Base-by-base conservation (phyloP, 352 stramenopile genomes). In the Phytopythium litorale region DNA sequence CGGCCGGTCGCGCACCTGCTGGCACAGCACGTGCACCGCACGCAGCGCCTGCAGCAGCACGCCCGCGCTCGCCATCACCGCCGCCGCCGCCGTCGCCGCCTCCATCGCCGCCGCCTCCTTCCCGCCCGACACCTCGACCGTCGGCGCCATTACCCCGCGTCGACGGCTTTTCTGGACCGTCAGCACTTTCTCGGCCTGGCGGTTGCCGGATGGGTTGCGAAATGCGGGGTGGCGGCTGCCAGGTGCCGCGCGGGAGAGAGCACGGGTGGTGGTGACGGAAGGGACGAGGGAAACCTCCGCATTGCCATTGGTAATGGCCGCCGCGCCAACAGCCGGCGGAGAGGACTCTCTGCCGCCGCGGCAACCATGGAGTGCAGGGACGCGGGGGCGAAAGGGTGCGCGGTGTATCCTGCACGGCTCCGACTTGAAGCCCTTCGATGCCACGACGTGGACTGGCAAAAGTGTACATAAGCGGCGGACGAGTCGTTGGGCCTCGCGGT, bases 1-100 rank as follows among this genome's bases (percentile, higher is more conserved):
- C 58, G 76, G 75, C 0, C 77, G 75, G 57, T 87, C 77, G 2
- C 75, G 71, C 18, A 77, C 60, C 23, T 77, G 66, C 28, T 82
- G 65, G 40, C 75, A 84, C 15, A 82, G 75, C 21, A 57, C 62
- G 59, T 74, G 78, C 48, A 83, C 65, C 11, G 54, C 56, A 51
- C 68, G 73, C 33, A 87, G 57, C 25, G 68, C 71, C 19, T 70
- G 57, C 19, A 87, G 52, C 30, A 84, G 68, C 35, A 75, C 70
- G 7, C 65, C 51, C 11, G 68, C 70, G 57, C 66, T 79, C 13
- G 76, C 71, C 25, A 79, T 54, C 46, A 69, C 64, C 9, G 45
- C 48, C 3, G 67, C 33, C 0, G 59, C 48, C 32, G 62, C 55
- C 7, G 46, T 12, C 15, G 48, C 28, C 15, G 25, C 19, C 48